Evolutionary conservation across 129 eudicot genomes (phyloP).

Genomic region (Oenanthe sinensis): DNA sequence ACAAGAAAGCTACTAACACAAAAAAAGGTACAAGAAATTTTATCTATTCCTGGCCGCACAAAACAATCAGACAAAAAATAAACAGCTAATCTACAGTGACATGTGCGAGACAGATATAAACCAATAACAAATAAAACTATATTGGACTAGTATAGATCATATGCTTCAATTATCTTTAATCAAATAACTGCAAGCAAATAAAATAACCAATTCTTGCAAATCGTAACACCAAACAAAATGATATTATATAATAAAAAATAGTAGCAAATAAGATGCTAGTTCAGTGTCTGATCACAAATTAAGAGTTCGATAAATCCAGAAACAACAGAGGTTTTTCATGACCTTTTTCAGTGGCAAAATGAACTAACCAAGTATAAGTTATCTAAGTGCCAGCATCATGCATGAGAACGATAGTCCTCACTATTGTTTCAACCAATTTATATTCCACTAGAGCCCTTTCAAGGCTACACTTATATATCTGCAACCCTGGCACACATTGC

Average conservation of each 20-base stretch:
- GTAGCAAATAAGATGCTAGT: not conserved
- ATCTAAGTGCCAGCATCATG: not conserved
- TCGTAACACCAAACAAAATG: not conserved
- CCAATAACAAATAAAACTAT: not conserved
- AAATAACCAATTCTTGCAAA: not conserved
- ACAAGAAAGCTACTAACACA: not conserved
- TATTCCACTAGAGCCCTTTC: not conserved
- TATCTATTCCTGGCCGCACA: slow-evolving; percentile 8
- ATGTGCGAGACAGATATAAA: slow-evolving; percentile 3
- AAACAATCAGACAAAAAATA: not conserved
- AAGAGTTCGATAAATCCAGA: slow-evolving; percentile 4
- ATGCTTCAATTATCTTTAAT: not conserved
- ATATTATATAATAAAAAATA: not conserved
- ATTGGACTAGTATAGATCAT: slow-evolving; percentile 10
- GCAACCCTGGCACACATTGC: not conserved
- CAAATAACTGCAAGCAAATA: not conserved
- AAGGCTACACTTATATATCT: not conserved
- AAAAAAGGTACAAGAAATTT: not conserved
- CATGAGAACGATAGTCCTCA: not conserved
- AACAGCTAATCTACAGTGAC: slow-evolving; percentile 12
- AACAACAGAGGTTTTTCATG: not conserved
- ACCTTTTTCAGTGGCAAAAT: not conserved
- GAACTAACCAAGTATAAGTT: not conserved
- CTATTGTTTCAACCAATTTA: not conserved
- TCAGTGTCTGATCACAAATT: not conserved